A percentile compares a stretch with the other conserved stretches of the same genome.
Evolutionary conservation across 495 filamentous ascomycete species (phyloP).

Genomic region (Oleoguttula mirabilis): DNA sequence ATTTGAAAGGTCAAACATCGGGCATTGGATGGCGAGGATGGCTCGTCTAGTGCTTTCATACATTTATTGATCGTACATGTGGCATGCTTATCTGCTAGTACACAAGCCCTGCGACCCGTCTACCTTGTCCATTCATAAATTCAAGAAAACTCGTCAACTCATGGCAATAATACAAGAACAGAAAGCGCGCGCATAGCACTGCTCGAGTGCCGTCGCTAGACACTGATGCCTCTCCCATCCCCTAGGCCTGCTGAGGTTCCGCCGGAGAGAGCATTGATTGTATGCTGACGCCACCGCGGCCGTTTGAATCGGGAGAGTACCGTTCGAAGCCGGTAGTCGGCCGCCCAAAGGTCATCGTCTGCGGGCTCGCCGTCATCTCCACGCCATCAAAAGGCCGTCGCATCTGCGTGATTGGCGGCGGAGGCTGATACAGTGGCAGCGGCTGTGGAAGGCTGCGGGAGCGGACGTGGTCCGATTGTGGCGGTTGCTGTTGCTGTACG

Average conservation of each 20-base stretch:
- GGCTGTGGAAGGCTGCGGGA: conserved; percentile 17
- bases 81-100: no score
- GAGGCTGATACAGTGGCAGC: conserved; percentile 18
- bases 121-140: no score
- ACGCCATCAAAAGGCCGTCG: neutral
- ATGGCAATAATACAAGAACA: no score
- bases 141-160: no score
- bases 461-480: conserved; percentile 10
- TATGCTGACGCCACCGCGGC: conserved; percentile 16
- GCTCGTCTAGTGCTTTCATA: no score
- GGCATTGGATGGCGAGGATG: no score
- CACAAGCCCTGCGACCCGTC: no score
- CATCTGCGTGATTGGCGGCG: conserved; percentile 8
- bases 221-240: no score
- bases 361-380: conserved; percentile 11
- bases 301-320: conserved; percentile 12
- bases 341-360: conserved; percentile 1
- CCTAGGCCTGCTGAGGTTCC: conserved; percentile 6
- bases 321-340: neutral
- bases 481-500: neutral
- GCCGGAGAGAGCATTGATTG: conserved; percentile 14
- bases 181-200: no score
- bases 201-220: no score
- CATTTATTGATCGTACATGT: no score
- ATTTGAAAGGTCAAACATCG: no score